Evolutionary conservation across 2,329 filamentous ascomycete species (phyloP), one percentile per base, ranked within the genome.

Genomic region (Dendryphion nanum): DNA sequence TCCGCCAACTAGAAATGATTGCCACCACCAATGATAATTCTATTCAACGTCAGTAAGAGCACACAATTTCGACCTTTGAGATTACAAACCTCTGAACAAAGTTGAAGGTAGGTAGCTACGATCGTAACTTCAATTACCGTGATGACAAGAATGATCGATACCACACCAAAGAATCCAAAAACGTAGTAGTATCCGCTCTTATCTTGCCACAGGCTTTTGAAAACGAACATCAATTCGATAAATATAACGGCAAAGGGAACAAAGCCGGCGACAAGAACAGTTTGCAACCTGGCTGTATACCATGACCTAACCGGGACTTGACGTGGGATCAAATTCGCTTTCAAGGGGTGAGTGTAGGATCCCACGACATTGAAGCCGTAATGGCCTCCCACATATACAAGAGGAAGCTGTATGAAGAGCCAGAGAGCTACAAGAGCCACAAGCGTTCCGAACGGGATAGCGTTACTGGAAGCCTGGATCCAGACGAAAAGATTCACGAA

Each of bases 11-110:
- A 87, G 68, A 70, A 95, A 93, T 35, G 85, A 88, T 63, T 87
- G 85, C 88, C 88, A 94, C 86, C 86, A 93, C 89, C 89, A 95
- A 62, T 88, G 79, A 67, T 93, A 85, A 64, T 94, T 89, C 76
- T 80, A 51, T 21, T n/a, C n/a, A n/a, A n/a, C n/a, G n/a, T n/a
- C n/a, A n/a, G n/a, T n/a, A 8, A 30, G 18, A 28, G 28, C 18
- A 18, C 15, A 15, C 23, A 2, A 50, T n/a, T n/a, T n/a, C n/a
- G n/a, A n/a, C n/a, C n/a, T n/a, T n/a, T n/a, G n/a, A n/a, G n/a
- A n/a, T n/a, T n/a, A n/a, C 67, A 50, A 65, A 78, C 77, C 72
- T 94, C 89, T 2, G 81, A 76, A 68, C 87, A 91, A 14, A 95
- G 78, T 67, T 88, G 85, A 33, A 86, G 78, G 65, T 95, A 94